Evolutionary conservation across 2,329 filamentous ascomycete species (phyloP).

Genomic region (Pseudohalonectria lignicola): DNA sequence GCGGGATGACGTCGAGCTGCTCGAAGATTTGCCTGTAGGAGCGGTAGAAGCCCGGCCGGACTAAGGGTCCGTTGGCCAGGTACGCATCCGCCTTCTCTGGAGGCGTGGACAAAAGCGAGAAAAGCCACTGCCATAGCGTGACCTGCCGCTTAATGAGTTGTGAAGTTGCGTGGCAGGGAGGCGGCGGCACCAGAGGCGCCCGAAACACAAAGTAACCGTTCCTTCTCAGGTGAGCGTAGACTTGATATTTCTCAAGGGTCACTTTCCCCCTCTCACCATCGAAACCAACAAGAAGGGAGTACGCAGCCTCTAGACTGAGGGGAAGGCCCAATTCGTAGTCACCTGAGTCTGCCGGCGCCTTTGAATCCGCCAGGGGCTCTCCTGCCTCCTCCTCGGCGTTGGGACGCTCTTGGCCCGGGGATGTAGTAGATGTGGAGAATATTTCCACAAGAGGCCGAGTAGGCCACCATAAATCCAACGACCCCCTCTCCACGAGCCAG

Average conservation of each 20-base stretch:
- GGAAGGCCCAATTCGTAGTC: constrained; percentile 58
- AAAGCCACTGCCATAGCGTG: constrained; percentile 42
- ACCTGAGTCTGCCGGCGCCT: constrained; percentile 10
- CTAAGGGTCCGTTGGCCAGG: constrained; percentile 40
- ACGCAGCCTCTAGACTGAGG: constrained; percentile 83
- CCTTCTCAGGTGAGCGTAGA: constrained; percentile 77
- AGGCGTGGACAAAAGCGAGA: constrained; percentile 29
- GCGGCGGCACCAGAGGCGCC: constrained; percentile 32
- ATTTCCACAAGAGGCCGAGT: constrained; percentile 36
- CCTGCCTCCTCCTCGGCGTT: constrained; percentile 8
- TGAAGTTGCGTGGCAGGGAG: background rate
- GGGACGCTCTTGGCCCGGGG: background rate
- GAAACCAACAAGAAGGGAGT: constrained; percentile 69
- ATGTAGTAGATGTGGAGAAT: constrained; percentile 13
- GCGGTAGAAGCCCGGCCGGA: constrained; percentile 53
- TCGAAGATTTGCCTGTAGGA: constrained; percentile 63
- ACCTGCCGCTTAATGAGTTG: constrained; percentile 1
- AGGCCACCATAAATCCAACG: constrained; percentile 80
- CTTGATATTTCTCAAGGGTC: constrained; percentile 70
- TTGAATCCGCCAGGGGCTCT: constrained; percentile 13
- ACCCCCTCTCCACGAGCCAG: constrained; percentile 80
- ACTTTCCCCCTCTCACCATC: constrained; percentile 51
- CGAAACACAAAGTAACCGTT: constrained; percentile 73
- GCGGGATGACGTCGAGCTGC: constrained; percentile 62
- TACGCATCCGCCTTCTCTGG: constrained; percentile 4